These are phyloP conservation scores for Candida sonorensis DNA, from an alignment of 805 yeast species.

Conservation along the genomic window DNA sequence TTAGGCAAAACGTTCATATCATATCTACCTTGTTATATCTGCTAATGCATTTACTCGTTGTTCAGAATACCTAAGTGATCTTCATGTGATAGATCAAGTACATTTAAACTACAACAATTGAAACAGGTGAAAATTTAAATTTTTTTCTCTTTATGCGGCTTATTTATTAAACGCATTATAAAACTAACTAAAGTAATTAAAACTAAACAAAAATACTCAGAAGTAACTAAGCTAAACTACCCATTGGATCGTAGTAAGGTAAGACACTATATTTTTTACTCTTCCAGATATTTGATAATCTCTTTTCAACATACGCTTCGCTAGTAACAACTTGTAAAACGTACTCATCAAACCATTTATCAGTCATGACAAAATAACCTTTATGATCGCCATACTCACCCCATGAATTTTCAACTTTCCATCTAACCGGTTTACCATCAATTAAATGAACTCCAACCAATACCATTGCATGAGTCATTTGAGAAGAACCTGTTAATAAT, in stretches of 20 bases:
- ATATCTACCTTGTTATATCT: no score
- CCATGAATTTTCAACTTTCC: slow-evolving; percentile 80
- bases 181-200: no score
- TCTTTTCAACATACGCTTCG: slow-evolving; percentile 28
- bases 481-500: slow-evolving; percentile 36
- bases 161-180: no score
- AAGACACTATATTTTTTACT: slow-evolving; percentile 40
- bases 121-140: no score
- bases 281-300: slow-evolving; percentile 38
- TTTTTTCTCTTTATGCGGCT: no score
- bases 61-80: no score
- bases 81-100: no score
- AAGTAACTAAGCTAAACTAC: slow-evolving; percentile 63
- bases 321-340: slow-evolving; percentile 59
- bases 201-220: no score
- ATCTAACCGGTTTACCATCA: slow-evolving; percentile 55
- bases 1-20: neutral
- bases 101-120: no score
- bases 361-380: slow-evolving; percentile 68
- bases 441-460: slow-evolving; percentile 71
- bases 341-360: slow-evolving; percentile 68
- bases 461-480: slow-evolving; percentile 90
- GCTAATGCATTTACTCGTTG: no score
- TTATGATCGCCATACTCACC: slow-evolving; percentile 64
- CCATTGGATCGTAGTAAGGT: slow-evolving; percentile 79